Conservation (phyloP, 495 filamentous ascomycete genomes). For the Penicillium argentinense region DNA sequence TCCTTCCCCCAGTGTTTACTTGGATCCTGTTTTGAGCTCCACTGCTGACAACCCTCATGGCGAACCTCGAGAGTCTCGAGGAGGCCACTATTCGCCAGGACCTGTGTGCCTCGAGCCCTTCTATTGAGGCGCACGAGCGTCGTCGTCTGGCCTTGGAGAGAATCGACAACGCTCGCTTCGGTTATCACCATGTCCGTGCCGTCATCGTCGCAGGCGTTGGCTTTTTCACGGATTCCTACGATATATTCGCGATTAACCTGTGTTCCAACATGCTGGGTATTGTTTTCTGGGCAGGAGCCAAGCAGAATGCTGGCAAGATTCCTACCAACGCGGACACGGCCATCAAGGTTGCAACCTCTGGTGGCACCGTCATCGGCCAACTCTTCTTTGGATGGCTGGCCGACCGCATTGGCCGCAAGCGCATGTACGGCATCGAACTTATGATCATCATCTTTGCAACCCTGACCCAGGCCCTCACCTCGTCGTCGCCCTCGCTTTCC, state of each 20-base stretch:
- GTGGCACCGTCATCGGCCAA: conserved; percentile 84
- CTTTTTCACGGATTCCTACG: conserved; percentile 81
- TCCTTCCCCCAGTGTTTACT: too few relatives aligned
- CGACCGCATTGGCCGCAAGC: conserved; percentile 75
- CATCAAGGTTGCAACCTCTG: conserved; percentile 87
- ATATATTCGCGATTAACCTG: conserved; percentile 79
- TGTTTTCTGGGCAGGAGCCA: conserved; percentile 65
- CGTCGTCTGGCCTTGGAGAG: conserved; percentile 72
- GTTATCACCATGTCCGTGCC: conserved; percentile 76
- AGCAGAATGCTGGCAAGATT: conserved; percentile 50
- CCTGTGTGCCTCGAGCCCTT: conserved; percentile 46
- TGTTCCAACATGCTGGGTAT: conserved; percentile 69
- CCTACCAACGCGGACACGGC: conserved; percentile 69
- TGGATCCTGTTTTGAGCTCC: too few relatives aligned
- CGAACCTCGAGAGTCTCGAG: too few relatives aligned
- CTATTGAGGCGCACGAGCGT: conserved; percentile 71
- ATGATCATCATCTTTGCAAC: conserved; percentile 87
- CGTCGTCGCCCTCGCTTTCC: conserved; percentile 64
- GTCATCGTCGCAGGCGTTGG: conserved; percentile 78
- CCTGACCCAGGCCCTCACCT: conserved; percentile 71
- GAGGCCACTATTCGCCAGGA: not conserved
- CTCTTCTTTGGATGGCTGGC: conserved; percentile 78
- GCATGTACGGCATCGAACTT: conserved; percentile 86
- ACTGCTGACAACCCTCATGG: not conserved
- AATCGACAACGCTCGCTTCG: conserved; percentile 78